Percentiles rank a stretch among this genome's conserved stretches.
Evolutionary conservation across 768 basidiomycete genomes (phyloP).

Genomic region (Russula sp.): DNA sequence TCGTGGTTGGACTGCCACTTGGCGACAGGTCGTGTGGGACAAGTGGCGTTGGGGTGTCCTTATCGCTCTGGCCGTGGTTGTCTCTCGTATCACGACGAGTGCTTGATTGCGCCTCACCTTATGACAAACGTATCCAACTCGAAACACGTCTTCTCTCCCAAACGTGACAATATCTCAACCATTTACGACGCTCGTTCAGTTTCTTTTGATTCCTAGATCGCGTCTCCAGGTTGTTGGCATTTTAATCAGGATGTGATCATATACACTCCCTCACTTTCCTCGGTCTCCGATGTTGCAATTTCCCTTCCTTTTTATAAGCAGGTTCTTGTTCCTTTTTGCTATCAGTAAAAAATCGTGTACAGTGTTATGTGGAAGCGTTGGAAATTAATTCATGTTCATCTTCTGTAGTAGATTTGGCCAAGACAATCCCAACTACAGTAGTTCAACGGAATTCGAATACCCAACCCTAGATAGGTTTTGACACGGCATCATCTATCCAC

Average conservation of each 20-base stretch:
- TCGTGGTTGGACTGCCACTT: conserved; percentile 52
- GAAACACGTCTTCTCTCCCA: background rate
- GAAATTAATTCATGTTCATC: conserved; percentile 10
- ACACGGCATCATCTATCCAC: conserved; percentile 37
- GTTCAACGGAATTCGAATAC: background rate
- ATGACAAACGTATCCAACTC: background rate
- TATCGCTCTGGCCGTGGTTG: conserved; percentile 69
- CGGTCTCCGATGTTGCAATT: conserved; percentile 7
- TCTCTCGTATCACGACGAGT: conserved; percentile 65
- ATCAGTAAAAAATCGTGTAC: conserved; percentile 19
- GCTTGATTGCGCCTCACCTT: background rate
- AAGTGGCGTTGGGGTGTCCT: conserved; percentile 82
- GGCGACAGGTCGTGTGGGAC: conserved; percentile 68
- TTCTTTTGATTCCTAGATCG: conserved; percentile 10
- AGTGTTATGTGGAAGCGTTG: conserved; percentile 9
- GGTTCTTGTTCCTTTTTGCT: conserved; percentile 15
- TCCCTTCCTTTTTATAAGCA: conserved; percentile 9
- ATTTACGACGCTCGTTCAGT: conserved; percentile 21
- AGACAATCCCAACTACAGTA: background rate
- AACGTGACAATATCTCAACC: conserved; percentile 10
- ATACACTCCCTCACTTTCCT: conserved; percentile 8
- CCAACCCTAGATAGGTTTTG: background rate
- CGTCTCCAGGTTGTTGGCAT: conserved; percentile 1
- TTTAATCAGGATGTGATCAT: conserved; percentile 15
- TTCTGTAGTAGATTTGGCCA: background rate